Base-by-base conservation (phyloP, 352 stramenopile genomes). In the Phytophthora cactorum region DNA sequence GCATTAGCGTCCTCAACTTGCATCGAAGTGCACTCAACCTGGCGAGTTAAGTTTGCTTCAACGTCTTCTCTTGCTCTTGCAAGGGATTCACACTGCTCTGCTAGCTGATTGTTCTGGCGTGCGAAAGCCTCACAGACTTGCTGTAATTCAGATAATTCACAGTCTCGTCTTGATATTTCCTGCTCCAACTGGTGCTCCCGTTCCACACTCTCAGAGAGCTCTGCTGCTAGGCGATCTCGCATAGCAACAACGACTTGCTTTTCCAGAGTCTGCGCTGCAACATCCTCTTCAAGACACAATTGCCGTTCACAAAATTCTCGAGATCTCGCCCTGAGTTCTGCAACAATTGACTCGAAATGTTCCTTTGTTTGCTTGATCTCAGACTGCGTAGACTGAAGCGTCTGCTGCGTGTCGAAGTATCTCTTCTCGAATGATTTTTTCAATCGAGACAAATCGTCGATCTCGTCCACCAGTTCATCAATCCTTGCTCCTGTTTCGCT, bases 351-450 rank as follows among this genome's bases (percentile, higher is more conserved):
- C 25, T 65, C 38, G 1, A 75, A 57, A 12, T 73, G 49, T 15
- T 61, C n/a, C 7, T 68, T 59, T 2, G 50, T 59, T 31, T 32
- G 17, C 31, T 55, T 59, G n/a, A 79, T 43, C n/a, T 77, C 51
- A 15, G 43, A 44, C 27, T 65, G 53, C 34, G 68, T 82, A 4
- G 70, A 65, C 27, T 83, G 69, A 34, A 88, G 62, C 12, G 32
- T 4, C 12, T 81, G 59, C 15, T 69, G 62, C 0, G 80, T 78
- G 8, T 84, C 75, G 56, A 93, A 91, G 50, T 89, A 93, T 56
- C 88, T 89, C 0, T 44, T 50, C 59, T 92, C 86, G 49, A 92
- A 95, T 12, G 73, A 88, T 38, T 79, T 77, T 46, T 92, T 93
- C n/a, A 95, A 63, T 1, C 84, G 75, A 27, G 62, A 68, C 29